Percentiles rank a stretch among this genome's conserved stretches.
phyloP scores from a whole-genome alignment of 441 rosid species.

The Adansonia gregorii region DNA sequence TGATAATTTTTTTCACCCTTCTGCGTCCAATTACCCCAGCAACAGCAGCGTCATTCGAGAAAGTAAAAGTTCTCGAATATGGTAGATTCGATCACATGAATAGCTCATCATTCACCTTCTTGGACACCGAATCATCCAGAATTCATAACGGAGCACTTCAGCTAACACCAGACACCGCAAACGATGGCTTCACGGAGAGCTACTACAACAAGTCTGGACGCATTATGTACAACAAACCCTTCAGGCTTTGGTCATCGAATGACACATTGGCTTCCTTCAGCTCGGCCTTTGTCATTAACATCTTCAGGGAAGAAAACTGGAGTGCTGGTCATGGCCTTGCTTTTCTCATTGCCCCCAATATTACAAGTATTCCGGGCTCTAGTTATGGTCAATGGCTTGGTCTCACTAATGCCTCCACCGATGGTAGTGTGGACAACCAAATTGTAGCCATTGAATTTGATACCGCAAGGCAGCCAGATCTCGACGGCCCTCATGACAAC shows the following conservation, averaged over 20 bases:
- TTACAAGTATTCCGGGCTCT: constrained; percentile 18
- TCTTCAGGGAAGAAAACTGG: constrained; percentile 8
- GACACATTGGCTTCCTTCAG: constrained; percentile 44
- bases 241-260: constrained; percentile 43
- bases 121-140: neutral
- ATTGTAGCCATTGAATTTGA: constrained; percentile 60
- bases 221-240: constrained; percentile 36
- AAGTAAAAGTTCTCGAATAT: neutral
- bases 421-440: constrained; percentile 38
- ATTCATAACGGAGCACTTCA: constrained; percentile 31
- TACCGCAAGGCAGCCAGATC: constrained; percentile 39
- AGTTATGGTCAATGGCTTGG: constrained; percentile 55
- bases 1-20: neutral
- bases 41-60: constrained; percentile 12
- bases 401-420: constrained; percentile 44
- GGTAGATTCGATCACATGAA: neutral
- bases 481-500: constrained; percentile 48
- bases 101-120: neutral
- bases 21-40: neutral
- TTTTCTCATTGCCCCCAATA: constrained; percentile 51
- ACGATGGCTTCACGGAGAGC: neutral
- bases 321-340: constrained; percentile 50
- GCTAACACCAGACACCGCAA: constrained; percentile 37
- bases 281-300: constrained; percentile 46
- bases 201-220: constrained; percentile 46